These are phyloP conservation scores for Picochlorum sp. DNA, from an alignment of 139 green algal species.

Conservation along the genomic window DNA sequence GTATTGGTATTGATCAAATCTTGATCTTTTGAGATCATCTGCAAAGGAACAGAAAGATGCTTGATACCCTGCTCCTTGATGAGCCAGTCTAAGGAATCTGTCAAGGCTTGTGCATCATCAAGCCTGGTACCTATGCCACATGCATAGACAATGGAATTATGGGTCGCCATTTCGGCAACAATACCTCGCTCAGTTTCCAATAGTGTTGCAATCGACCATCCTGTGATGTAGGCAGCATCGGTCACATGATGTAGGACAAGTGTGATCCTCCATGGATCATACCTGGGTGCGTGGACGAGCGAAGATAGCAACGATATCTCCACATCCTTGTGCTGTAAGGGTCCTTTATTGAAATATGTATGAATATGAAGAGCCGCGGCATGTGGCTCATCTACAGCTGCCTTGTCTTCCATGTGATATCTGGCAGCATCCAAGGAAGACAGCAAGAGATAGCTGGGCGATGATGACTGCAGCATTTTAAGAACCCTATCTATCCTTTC, in stretches of 20 bases:
- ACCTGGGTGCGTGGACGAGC: not conserved
- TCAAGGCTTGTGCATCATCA: conserved; percentile 32
- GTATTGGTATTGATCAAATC: too few species aligned
- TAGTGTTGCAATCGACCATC: conserved; percentile 33
- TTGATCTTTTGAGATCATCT: too few species aligned
- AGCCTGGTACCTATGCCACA: conserved; percentile 44
- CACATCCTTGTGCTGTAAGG: not conserved
- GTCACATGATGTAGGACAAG: conserved; percentile 32
- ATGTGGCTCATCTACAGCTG: conserved; percentile 20
- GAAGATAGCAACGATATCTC: not conserved
- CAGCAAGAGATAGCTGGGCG: conserved; percentile 86
- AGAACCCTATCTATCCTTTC: conserved; percentile 21
- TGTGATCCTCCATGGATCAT: conserved; percentile 70
- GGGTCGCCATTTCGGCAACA: conserved; percentile 68
- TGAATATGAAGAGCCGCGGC: conserved; percentile 23
- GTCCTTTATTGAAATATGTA: not conserved
- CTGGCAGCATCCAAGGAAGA: conserved; percentile 81
- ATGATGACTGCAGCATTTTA: conserved; percentile 57
- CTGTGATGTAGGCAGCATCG: conserved; percentile 27
- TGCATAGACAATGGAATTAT: conserved; percentile 60
- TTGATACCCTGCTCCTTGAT: not conserved
- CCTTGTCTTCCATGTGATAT: conserved; percentile 19
- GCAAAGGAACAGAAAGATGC: too few species aligned
- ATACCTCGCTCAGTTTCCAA: conserved; percentile 54
- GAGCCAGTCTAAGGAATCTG: conserved; percentile 32